Percentiles rank a stretch among this genome's conserved stretches.
phyloP scores from a whole-genome alignment of 805 yeast genomes.

The Lipomyces sp. region DNA sequence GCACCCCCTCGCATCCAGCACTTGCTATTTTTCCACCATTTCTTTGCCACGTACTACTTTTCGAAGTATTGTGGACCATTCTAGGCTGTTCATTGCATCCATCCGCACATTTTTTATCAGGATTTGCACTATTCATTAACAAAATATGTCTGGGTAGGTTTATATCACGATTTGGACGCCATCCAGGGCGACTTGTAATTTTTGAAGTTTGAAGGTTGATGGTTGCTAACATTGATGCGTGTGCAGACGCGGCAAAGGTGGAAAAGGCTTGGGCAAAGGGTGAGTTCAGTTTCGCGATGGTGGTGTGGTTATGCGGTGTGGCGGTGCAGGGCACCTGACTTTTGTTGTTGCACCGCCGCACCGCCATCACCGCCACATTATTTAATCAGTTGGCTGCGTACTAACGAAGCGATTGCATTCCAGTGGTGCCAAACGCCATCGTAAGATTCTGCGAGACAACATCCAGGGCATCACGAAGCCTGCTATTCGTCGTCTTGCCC shows the following conservation, averaged over 20 bases:
- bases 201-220: neutral
- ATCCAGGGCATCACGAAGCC: slow-evolving; percentile 99
- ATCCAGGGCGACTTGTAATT: neutral
- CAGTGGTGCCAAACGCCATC: slow-evolving; percentile 99
- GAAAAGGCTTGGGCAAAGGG: slow-evolving; percentile 98
- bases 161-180: neutral
- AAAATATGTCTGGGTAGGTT: slow-evolving; percentile 38
- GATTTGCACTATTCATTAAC: slow-evolving; percentile 2
- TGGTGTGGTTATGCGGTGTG: slow-evolving; percentile 6
- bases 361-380: neutral
- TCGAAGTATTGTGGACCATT: neutral
- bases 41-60: neutral
- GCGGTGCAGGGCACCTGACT: neutral
- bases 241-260: slow-evolving; percentile 95
- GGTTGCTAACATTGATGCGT: neutral
- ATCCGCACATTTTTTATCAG: slow-evolving; percentile 2
- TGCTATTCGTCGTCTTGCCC: slow-evolving; percentile 99
- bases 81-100: slow-evolving; percentile 3
- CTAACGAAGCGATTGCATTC: neutral
- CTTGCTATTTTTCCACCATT: neutral
- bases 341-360: slow-evolving; percentile 1
- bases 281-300: slow-evolving; percentile 24
- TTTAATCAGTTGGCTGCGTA: neutral
- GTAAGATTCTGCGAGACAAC: slow-evolving; percentile 99
- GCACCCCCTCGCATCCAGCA: slow-evolving; percentile 10